Evolutionary conservation across 306 rosid species (phyloP), one percentile per base, ranked within the genome.

Genomic region (Malus asiatica): DNA sequence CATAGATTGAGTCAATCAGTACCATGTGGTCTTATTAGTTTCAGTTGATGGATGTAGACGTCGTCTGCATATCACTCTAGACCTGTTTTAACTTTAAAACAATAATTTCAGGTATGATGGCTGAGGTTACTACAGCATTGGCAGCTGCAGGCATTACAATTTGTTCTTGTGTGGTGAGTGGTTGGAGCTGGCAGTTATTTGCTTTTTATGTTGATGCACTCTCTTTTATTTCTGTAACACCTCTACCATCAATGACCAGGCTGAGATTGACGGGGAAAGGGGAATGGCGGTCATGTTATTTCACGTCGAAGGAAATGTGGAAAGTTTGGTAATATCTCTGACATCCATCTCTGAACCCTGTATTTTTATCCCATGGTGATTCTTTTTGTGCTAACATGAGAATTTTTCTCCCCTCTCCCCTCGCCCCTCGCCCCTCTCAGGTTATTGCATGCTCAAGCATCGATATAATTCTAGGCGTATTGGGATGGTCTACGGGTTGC

Each of bases 401-500:
- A 66, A 32, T 60, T 77, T 45, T 35, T 16, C 8, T 42, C 45
- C 45, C 45, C 12, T 51, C 55, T 51, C 20, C 55, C 55, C 9
- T 51, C 20, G 4, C 16, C 16, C 51, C 51, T 45, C 51, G 67
- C 77, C 52, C 72, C 74, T 32, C 76, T 61, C 91, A 96, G 99
- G 93, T 87, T 60, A 74, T 46, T 67, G 88, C 96, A 51, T 87
- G 98, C 78, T 82, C 88, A 11, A 86, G 84, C 77, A 73, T 96
- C 73, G 99, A 96, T 78, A 72, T 72, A 35, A 83, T 89, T 79
- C 79, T 84, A 27, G 98, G 98, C 45, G 98, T 92, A 60, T 83
- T 96, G 90, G 98, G 94, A 72, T 96, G 99, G 98, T 92, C 99
- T 46, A 86, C 89, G 11, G 99, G 99, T 78, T 96, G 99, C 89